A percentile compares a stretch with the other conserved stretches of the same genome.
Evolutionary conservation across 2,329 filamentous ascomycete genomes (phyloP).

Genomic region (Trichoderma cornu-damae): DNA sequence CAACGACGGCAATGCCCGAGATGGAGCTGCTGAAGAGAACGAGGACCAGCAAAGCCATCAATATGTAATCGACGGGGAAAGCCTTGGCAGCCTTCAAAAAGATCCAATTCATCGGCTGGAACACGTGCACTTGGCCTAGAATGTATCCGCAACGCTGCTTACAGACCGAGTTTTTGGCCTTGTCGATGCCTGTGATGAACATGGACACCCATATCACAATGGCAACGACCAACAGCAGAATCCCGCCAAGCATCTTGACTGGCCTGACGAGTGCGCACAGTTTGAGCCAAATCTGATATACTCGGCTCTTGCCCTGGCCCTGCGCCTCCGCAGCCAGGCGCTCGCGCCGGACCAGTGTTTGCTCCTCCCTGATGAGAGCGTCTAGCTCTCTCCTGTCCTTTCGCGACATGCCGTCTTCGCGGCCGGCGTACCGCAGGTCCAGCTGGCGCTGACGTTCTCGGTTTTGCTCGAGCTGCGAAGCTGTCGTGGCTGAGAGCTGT

Average conservation of each 20-base stretch:
- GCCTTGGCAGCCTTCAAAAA: slow-evolving; percentile 68
- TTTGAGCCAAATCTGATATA: slow-evolving; percentile 75
- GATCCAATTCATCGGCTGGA: slow-evolving; percentile 91
- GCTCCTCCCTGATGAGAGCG: slow-evolving; percentile 79
- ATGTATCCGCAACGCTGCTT: slow-evolving; percentile 89
- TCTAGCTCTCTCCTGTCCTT: slow-evolving; percentile 90
- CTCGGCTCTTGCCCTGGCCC: slow-evolving; percentile 68
- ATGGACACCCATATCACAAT: slow-evolving; percentile 82
- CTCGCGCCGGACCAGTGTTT: slow-evolving; percentile 83
- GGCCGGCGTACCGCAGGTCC: slow-evolving; percentile 75
- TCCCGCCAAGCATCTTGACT: slow-evolving; percentile 78
- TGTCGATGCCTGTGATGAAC: slow-evolving; percentile 93
- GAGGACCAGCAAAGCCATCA: slow-evolving; percentile 79
- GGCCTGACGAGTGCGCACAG: slow-evolving; percentile 77
- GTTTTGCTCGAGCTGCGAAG: slow-evolving; percentile 78
- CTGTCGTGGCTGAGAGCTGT: slow-evolving; percentile 68
- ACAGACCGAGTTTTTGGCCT: slow-evolving; percentile 91
- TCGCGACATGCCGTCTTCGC: slow-evolving; percentile 66
- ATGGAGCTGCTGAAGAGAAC: slow-evolving; percentile 88
- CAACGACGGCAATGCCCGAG: slow-evolving; percentile 76
- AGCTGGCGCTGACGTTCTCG: slow-evolving; percentile 88
- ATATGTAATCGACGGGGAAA: slow-evolving; percentile 87
- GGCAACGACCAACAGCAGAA: slow-evolving; percentile 69
- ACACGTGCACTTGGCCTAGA: slow-evolving; percentile 78
- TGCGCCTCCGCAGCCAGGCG: slow-evolving; percentile 77